Percentiles rank a stretch among this genome's conserved stretches.
Evolutionary conservation across 2,329 filamentous ascomycete genomes (phyloP).

Genomic region (Aspergillus piperis): DNA sequence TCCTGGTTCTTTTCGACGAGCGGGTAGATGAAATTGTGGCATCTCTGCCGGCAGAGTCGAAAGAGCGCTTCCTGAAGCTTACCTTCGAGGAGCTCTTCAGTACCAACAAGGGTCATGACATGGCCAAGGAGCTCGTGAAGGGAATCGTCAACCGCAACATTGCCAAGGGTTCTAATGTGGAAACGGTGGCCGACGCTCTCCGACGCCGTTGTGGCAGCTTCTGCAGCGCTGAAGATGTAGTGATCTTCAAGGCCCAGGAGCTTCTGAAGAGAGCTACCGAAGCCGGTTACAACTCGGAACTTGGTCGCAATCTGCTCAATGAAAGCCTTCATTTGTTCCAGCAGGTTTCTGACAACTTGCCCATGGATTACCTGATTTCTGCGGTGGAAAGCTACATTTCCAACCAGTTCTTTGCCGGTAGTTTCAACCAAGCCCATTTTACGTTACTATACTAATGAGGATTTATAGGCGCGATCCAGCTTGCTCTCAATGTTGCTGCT

Average conservation of each 20-base stretch:
- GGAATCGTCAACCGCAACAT: slow-evolving; percentile 98
- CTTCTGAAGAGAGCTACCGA: slow-evolving; percentile 86
- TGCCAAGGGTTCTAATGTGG: slow-evolving; percentile 92
- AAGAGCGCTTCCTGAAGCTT: slow-evolving; percentile 70
- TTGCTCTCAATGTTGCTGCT: slow-evolving; percentile 79
- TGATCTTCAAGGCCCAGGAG: slow-evolving; percentile 98
- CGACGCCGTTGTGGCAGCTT: slow-evolving; percentile 92
- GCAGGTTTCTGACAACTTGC: slow-evolving; percentile 80
- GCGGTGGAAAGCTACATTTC: slow-evolving; percentile 77
- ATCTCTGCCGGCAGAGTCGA: slow-evolving; percentile 69
- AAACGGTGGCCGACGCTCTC: slow-evolving; percentile 94
- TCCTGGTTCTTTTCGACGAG: slow-evolving; percentile 92
- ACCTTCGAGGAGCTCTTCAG: slow-evolving; percentile 90
- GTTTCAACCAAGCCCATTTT: slow-evolving; percentile 20
- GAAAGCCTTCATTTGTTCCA: slow-evolving; percentile 88
- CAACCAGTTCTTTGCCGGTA: slow-evolving; percentile 82
- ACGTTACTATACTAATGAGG: slow-evolving; percentile 15
- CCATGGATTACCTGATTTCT: slow-evolving; percentile 74
- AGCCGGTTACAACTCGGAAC: slow-evolving; percentile 71
- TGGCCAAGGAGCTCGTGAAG: slow-evolving; percentile 93
- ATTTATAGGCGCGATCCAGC: slow-evolving; percentile 73
- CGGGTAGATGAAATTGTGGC: slow-evolving; percentile 83
- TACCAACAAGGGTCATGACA: slow-evolving; percentile 73
- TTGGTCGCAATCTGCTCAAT: slow-evolving; percentile 76
- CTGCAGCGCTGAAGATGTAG: slow-evolving; percentile 94